phyloP scores from a whole-genome alignment of 192 early-diverging fungal species.

The Chytriomyces sp. region DNA sequence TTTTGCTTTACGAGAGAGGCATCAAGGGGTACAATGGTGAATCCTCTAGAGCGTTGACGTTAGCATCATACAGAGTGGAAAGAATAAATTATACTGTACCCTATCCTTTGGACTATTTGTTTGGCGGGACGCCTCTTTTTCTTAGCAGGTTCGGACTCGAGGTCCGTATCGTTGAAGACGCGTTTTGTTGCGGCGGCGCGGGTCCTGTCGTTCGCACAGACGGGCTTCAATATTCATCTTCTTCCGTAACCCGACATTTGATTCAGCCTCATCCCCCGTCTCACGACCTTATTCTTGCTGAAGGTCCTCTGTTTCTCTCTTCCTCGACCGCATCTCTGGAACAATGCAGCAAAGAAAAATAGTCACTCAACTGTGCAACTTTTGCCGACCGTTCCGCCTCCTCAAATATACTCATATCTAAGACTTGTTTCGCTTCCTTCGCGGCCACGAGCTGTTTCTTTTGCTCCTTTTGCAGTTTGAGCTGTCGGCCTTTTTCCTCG shows the following conservation, averaged over 20 bases:
- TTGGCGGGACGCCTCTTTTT: not conserved
- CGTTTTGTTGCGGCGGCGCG: not conserved
- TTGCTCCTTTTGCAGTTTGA: conserved; percentile 19
- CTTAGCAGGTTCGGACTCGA: not conserved
- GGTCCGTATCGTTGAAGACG: not conserved
- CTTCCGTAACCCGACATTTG: too few species aligned
- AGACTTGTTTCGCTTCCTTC: conserved; percentile 14
- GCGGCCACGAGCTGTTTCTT: conserved; percentile 18
- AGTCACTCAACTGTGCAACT: not conserved
- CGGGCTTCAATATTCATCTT: too few species aligned
- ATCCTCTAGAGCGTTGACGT: not conserved
- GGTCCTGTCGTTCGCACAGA: too few species aligned
- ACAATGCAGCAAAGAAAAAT: not conserved
- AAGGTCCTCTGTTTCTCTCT: conserved; percentile 1
- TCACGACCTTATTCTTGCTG: too few species aligned
- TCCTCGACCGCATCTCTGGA: not conserved
- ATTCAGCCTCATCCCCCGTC: too few species aligned
- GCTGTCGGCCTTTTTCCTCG: conserved; percentile 11
- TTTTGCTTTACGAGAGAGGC: conserved; percentile 12
- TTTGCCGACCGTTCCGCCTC: conserved; percentile 8
- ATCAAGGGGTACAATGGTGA: conserved; percentile 21
- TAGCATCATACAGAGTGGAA: not conserved
- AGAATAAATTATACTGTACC: not conserved
- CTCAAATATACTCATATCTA: conserved; percentile 21
- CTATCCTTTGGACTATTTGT: not conserved